Evolutionary conservation across 2,329 filamentous ascomycete species (phyloP).

Genomic region (Sporothrix pallida): DNA sequence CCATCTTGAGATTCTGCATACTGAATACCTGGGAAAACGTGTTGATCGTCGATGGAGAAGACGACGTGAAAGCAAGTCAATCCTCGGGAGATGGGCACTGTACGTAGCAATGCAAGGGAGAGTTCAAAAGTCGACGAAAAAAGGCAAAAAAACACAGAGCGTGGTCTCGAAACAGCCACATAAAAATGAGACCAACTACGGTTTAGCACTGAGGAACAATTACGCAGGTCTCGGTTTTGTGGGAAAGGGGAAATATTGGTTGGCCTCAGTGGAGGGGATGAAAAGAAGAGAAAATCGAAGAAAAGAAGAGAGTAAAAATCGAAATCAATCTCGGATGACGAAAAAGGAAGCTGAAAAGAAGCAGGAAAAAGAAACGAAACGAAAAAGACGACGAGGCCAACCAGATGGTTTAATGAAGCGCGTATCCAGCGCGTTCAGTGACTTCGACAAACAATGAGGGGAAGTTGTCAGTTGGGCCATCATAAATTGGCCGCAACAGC

Average conservation of each 20-base stretch:
- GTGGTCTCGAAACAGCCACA: not conserved
- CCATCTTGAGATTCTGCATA: no score
- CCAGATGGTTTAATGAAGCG: not conserved
- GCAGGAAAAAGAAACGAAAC: not conserved
- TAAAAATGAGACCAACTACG: not conserved
- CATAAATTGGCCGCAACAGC: no score
- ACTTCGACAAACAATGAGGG: no score
- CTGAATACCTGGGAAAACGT: not conserved
- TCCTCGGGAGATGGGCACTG: conserved; percentile 9
- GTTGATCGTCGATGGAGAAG: conserved; percentile 14
- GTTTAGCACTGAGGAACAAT: not conserved
- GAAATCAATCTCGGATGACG: not conserved
- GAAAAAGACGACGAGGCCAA: not conserved
- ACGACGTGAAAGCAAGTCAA: not conserved
- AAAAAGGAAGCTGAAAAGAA: conserved; percentile 12
- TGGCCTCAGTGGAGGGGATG: not conserved
- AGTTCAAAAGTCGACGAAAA: not conserved
- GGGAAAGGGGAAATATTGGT: no score
- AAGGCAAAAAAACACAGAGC: not conserved
- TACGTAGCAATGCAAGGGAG: not conserved
- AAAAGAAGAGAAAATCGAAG: not conserved
- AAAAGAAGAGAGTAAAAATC: not conserved
- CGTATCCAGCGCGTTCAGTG: not conserved
- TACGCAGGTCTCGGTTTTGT: not conserved
- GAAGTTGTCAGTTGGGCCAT: no score